These are phyloP conservation scores for Populus pruinosa DNA, from an alignment of 345 rosid species.

Conservation along the genomic window DNA sequence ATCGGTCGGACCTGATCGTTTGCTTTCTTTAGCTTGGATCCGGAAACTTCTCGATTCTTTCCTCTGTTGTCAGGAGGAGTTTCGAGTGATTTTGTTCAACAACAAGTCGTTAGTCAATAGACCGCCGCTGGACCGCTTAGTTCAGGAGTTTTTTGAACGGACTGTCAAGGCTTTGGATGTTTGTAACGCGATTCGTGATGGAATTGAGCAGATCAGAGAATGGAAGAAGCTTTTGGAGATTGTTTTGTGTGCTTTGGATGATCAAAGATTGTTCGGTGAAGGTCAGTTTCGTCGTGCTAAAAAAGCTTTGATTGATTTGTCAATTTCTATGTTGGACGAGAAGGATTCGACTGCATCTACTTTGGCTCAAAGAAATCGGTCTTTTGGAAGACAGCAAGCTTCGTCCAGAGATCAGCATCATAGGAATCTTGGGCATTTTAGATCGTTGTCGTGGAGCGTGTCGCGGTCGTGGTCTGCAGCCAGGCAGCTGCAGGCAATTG, in stretches of 20 bases:
- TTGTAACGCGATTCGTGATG: constrained; percentile 49
- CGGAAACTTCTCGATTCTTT: constrained; percentile 51
- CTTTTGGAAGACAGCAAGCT: constrained; percentile 56
- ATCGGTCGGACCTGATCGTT: constrained; percentile 29
- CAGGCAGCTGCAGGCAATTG: constrained; percentile 76
- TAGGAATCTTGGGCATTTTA: constrained; percentile 53
- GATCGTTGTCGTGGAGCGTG: constrained; percentile 94
- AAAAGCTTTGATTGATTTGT: constrained; percentile 76
- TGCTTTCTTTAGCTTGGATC: constrained; percentile 65
- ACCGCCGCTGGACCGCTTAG: constrained; percentile 44
- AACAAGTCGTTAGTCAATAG: constrained; percentile 27
- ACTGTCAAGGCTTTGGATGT: constrained; percentile 47
- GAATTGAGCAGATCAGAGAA: constrained; percentile 44
- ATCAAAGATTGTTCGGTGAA: constrained; percentile 50
- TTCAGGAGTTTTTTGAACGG: constrained; percentile 37
- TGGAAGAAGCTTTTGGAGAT: constrained; percentile 45
- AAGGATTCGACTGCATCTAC: constrained; percentile 46
- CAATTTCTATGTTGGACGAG: constrained; percentile 82
- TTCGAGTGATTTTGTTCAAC: constrained; percentile 46
- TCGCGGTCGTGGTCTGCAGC: constrained; percentile 98
- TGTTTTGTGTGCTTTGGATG: constrained; percentile 48
- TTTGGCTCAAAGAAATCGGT: constrained; percentile 70
- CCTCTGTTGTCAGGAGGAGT: constrained; percentile 63
- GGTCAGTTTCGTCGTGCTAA: constrained; percentile 89
- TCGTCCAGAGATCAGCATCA: constrained; percentile 38